phyloP scores from a whole-genome alignment of 164 flowering plant species.

The Cinnamomum chago region DNA sequence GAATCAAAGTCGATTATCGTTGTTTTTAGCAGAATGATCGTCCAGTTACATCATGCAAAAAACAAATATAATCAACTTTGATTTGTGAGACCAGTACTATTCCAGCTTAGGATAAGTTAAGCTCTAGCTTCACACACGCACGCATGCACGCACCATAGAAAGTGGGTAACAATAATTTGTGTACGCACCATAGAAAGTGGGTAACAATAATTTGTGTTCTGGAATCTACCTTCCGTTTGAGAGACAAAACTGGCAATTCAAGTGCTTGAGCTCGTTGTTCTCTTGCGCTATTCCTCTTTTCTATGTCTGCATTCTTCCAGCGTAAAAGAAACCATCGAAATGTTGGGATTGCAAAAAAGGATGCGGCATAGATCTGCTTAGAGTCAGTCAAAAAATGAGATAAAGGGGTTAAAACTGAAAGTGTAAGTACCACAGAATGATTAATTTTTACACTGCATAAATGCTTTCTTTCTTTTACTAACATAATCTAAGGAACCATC shows the following conservation, averaged over 20 bases:
- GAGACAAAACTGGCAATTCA: constrained; percentile 62
- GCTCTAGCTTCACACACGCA: too few relatives aligned
- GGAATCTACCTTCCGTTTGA: constrained; percentile 69
- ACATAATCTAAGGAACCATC: too few relatives aligned
- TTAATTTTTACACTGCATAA: background rate
- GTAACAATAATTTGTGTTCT: too few relatives aligned
- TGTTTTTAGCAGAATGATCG: too few relatives aligned
- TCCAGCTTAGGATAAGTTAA: too few relatives aligned
- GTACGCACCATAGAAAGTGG: too few relatives aligned
- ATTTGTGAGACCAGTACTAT: too few relatives aligned
- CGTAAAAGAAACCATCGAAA: constrained; percentile 71
- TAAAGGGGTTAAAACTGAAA: background rate
- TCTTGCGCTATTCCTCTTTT: constrained; percentile 71
- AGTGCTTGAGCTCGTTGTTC: constrained; percentile 57
- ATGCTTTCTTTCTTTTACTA: background rate
- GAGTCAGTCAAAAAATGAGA: background rate
- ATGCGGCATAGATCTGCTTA: constrained; percentile 86
- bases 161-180: too few relatives aligned
- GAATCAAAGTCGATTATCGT: too few relatives aligned
- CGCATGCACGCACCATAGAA: too few relatives aligned
- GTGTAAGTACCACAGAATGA: background rate
- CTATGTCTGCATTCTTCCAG: constrained; percentile 65
- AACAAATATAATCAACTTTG: too few relatives aligned
- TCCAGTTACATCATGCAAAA: too few relatives aligned
- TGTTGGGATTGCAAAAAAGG: constrained; percentile 92